Evolutionary conservation across 2,329 filamentous ascomycete genomes (phyloP), one percentile per base, ranked within the genome.

Genomic region (Neopestalotiopsis sp.): DNA sequence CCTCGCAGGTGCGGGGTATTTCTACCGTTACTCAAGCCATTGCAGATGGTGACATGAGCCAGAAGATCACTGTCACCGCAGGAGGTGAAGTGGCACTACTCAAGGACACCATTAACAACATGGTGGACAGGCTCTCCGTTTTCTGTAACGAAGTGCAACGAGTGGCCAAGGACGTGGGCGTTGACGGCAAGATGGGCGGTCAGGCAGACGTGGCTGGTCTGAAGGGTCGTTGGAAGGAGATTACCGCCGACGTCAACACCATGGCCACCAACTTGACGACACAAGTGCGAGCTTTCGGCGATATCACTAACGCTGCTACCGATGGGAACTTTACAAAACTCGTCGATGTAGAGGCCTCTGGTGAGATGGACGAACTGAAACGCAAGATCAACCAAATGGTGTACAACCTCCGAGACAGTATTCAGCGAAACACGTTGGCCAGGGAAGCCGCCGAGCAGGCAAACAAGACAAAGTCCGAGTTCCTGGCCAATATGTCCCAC

Each of bases 341-440:
- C 69, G 95, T 99, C 79, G 97, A 96, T 62, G 95, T 99, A 20
- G 95, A 98, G 80, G 96, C 96, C 24, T 98, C 95, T 13, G 96
- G 96, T 72, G 96, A 99, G 81, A 98, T 99, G 96, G 96, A 98
- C 81, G 95, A 98, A 81, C 87, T 99, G 75, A 99, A 99, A 83
- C 91, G 95, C 76, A 98, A 98, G 86, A 98, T 99, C 87, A 99
- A 98, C 80, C 94, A 97, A 84, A 99, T 99, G 96, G 95, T 98
- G 66, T 96, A 93, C 79, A 97, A 97, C 78, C 84, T 99, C 71
- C 88, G 95, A 74, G 96, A 98, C 82, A 97, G 93, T 86, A 98
- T 99, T 74, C 95, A 98, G 80, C 91, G 94, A 79, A 99, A 98
- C 79, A 98, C 95, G 3, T 94, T 95, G 73, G 96, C 96, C 68